Base-by-base conservation (phyloP, 2,329 filamentous ascomycete species). In the Ceratocystis destructans region DNA sequence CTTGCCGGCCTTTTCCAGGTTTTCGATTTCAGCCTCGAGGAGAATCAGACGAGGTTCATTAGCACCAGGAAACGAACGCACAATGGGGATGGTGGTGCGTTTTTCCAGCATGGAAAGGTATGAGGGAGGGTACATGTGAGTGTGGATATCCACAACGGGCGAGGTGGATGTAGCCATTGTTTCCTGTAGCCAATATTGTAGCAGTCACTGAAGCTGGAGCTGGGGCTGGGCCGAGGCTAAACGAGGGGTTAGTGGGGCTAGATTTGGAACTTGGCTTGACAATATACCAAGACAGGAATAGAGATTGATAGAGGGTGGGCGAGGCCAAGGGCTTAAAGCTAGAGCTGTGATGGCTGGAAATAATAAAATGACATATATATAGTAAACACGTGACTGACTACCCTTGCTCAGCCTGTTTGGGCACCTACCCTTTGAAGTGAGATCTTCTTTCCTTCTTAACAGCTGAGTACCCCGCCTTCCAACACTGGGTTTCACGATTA, bases 101-200 rank as follows among this genome's bases (percentile, higher is more conserved):
- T 81, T 79, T 72, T 82, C 79, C 67, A 87, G 82, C 67, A 87
- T 80, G 68, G 78, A 72, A 71, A 87, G 79, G 71, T 87, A 87
- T 28, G 79, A 80, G 3, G 84, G 83, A 17, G 85, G 83, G 73
- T 87, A 87, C 80, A 87, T 85, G 75, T 87, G 84, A 1, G 84
- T 87, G 79, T 87, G 85, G 72, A 87, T 80, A 75, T 87, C 85
- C 66, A 87, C 85, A 64, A 87, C 77, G 48, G 75, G 71, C 63
- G 72, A 72, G 57, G 74, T 69, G 59, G 73, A 69, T 22, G 74
- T 72, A 17, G 72, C 70, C 77, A 79, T 79, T 12, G 17, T 64
- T 65, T 69, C 1, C 12, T 37, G 28, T 7, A 4, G 28, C 55
- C 8, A 7, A 53, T 37, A 8, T 6, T 31, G 12, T 2, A 59